Percentiles rank a stretch among this genome's conserved stretches.
Evolutionary conservation across 2,329 filamentous ascomycete species (phyloP).

Genomic region (Emergomyces pasteurianus): DNA sequence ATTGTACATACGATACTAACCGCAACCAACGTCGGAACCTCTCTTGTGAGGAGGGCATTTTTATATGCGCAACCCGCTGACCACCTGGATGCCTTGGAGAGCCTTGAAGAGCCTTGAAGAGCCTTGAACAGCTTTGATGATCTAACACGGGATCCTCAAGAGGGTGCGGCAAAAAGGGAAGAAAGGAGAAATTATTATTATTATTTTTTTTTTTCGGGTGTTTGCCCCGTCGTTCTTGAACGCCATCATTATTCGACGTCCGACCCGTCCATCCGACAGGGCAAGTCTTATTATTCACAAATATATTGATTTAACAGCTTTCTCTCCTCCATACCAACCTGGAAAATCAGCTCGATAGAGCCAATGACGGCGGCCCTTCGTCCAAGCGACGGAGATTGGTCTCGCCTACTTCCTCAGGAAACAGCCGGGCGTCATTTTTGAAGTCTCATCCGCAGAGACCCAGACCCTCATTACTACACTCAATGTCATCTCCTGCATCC

Average conservation of each 20-base stretch:
- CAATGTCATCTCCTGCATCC: conserved; percentile 3
- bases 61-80: background rate
- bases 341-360: conserved; percentile 17
- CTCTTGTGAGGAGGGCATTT: background rate
- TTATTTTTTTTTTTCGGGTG: background rate
- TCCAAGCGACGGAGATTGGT: conserved; percentile 24
- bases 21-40: background rate
- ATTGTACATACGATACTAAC: background rate
- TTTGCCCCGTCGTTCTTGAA: too few species aligned
- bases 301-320: background rate
- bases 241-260: background rate
- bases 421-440: conserved; percentile 7
- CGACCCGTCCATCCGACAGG: background rate
- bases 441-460: background rate
- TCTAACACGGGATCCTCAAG: background rate
- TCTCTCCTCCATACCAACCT: conserved; percentile 7
- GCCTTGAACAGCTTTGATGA: background rate
- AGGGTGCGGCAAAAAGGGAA: background rate
- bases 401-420: conserved; percentile 14
- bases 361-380: conserved; percentile 23
- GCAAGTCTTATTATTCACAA: too few species aligned
- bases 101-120: background rate
- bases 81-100: background rate
- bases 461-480: background rate
- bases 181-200: background rate